Conservation (phyloP, 305 asterid species). For the Fraxinus albicans region DNA sequence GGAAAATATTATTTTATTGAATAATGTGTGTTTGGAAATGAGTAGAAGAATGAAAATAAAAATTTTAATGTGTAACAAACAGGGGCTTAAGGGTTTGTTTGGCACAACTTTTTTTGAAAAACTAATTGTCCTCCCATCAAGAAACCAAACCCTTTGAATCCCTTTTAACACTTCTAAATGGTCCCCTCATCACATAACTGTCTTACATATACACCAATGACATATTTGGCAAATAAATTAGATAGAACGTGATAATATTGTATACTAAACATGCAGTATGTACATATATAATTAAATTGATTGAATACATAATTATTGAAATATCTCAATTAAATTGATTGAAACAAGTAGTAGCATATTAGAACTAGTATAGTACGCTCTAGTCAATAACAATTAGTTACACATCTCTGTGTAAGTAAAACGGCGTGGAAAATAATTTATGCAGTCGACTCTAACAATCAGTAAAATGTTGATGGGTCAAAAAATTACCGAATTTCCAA, state of each 20-base stretch:
- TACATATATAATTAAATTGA: background rate
- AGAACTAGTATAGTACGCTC: background rate
- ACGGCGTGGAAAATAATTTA: background rate
- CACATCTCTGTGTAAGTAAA: background rate
- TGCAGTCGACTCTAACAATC: background rate
- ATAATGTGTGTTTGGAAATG: too few species aligned
- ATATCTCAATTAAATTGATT: background rate
- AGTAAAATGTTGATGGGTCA: background rate
- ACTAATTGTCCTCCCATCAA: background rate
- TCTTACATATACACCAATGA: background rate
- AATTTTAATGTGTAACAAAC: too few species aligned
- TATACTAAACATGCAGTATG: too few species aligned
- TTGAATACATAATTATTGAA: background rate
- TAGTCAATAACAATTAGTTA: too few species aligned
- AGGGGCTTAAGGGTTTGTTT: too few species aligned
- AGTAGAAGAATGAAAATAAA: too few species aligned
- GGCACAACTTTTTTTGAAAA: too few species aligned
- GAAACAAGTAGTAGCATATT: too few species aligned
- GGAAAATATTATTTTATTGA: too few species aligned
- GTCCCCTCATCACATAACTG: too few species aligned
- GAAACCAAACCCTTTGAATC: background rate
- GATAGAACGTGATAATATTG: too few species aligned
- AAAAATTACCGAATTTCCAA: slow-evolving; percentile 73
- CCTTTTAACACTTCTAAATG: background rate
- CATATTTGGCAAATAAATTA: background rate